Evolutionary conservation across 371 early-diverging fungal species (phyloP).

Genomic region (Nosema muscidifuracis): DNA sequence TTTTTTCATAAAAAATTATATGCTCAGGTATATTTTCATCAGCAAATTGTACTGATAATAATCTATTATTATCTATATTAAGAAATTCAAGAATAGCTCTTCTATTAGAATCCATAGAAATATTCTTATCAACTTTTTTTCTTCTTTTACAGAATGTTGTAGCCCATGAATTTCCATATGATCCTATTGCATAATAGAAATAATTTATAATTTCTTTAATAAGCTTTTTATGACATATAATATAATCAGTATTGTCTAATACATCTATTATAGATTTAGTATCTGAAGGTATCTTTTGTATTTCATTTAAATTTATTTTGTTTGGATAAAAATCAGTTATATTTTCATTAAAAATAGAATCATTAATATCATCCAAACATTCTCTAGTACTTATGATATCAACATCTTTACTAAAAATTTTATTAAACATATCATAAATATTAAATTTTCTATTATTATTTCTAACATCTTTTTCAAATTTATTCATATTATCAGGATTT

Average conservation of each 20-base stretch:
- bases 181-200: conserved; percentile 14
- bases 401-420: too few species aligned
- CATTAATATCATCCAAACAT: not conserved
- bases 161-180: conserved; percentile 15
- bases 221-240: not conserved
- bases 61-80: conserved; percentile 17
- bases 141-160: conserved; percentile 17
- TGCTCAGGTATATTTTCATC: conserved; percentile 21
- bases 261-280: not conserved
- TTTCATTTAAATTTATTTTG: not conserved
- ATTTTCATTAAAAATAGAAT: too few species aligned
- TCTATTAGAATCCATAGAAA: not conserved
- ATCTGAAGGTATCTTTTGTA: not conserved
- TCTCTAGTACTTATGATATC: not conserved
- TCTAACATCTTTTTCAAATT: not conserved
- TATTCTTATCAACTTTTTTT: not conserved
- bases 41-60: conserved; percentile 8
- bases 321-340: not conserved
- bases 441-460: not conserved
- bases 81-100: conserved; percentile 17
- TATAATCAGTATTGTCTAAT: not conserved
- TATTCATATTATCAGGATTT: not conserved
- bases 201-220: conserved; percentile 7
- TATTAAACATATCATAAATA: too few species aligned
- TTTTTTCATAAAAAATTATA: conserved; percentile 29